Conservation (phyloP, 2,329 filamentous ascomycete genomes). For the Botryotinia narcissicola region DNA sequence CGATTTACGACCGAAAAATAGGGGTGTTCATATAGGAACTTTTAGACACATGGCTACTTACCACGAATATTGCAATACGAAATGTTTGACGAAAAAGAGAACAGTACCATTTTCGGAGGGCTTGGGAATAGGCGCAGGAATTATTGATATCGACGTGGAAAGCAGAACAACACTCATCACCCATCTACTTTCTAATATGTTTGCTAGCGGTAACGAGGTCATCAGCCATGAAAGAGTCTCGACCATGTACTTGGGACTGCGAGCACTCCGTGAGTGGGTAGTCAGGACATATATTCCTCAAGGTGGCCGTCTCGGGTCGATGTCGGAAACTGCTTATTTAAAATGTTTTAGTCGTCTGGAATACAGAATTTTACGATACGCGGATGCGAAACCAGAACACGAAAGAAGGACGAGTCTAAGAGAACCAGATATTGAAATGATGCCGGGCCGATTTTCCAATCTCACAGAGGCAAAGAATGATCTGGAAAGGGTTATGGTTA, state of each 20-base stretch:
- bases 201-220: neutral
- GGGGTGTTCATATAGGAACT: slow-evolving; percentile 26
- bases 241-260: slow-evolving; percentile 7
- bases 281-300: slow-evolving; percentile 1
- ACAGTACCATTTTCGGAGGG: neutral
- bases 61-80: slow-evolving; percentile 29
- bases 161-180: slow-evolving; percentile 13
- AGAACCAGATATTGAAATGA: slow-evolving; percentile 27
- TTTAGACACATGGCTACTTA: slow-evolving; percentile 28
- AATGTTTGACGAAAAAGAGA: slow-evolving; percentile 23
- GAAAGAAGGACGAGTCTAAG: slow-evolving; percentile 13
- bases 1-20: slow-evolving; percentile 18
- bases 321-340: slow-evolving; percentile 3
- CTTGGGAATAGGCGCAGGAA: neutral
- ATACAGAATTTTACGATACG: neutral
- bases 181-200: slow-evolving; percentile 14
- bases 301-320: slow-evolving; percentile 4
- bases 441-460: slow-evolving; percentile 26
- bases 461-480: slow-evolving; percentile 24
- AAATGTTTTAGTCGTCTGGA: neutral
- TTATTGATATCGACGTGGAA: slow-evolving; percentile 7
- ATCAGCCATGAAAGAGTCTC: slow-evolving; percentile 3
- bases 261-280: slow-evolving; percentile 1
- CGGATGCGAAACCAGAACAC: neutral
- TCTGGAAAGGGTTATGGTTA: slow-evolving; percentile 29